phyloP scores from a whole-genome alignment of 352 stramenopile genomes.

The Aphanomyces cochlioides region DNA sequence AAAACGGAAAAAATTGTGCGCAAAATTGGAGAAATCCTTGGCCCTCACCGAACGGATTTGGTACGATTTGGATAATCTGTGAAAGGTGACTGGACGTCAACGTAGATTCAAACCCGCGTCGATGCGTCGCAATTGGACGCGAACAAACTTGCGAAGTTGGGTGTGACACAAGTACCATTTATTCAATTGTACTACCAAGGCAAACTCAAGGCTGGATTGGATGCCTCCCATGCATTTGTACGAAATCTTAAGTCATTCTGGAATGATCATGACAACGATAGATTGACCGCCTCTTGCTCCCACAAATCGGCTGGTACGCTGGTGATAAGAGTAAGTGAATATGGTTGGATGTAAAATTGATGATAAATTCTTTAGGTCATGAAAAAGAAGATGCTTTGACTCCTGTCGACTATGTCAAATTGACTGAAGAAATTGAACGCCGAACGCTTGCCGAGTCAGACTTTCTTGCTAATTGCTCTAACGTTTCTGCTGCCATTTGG shows the following conservation, averaged over 20 bases:
- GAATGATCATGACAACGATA: not conserved
- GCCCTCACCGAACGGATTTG: conserved; percentile 50
- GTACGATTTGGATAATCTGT: conserved; percentile 32
- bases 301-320: conserved; percentile 32
- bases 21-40: conserved; percentile 58
- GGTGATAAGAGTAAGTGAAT: conserved; percentile 35
- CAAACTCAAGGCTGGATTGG: conserved; percentile 51
- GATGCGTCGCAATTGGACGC: conserved; percentile 50
- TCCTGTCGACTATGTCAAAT: conserved; percentile 60
- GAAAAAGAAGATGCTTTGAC: conserved; percentile 41
- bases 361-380: no score
- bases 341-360: no score
- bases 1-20: conserved; percentile 48
- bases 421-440: conserved; percentile 54
- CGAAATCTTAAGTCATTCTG: not conserved
- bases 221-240: conserved; percentile 54
- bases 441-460: conserved; percentile 67
- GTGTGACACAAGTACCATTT: conserved; percentile 22
- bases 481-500: conserved; percentile 79
- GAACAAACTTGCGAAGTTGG: conserved; percentile 36
- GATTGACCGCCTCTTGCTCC: conserved; percentile 1
- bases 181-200: conserved; percentile 38
- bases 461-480: conserved; percentile 74
- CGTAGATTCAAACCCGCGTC: conserved; percentile 41
- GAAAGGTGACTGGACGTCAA: conserved; percentile 1